Conservation (phyloP, 129 eudicot species). For the Artemisia annua region DNA sequence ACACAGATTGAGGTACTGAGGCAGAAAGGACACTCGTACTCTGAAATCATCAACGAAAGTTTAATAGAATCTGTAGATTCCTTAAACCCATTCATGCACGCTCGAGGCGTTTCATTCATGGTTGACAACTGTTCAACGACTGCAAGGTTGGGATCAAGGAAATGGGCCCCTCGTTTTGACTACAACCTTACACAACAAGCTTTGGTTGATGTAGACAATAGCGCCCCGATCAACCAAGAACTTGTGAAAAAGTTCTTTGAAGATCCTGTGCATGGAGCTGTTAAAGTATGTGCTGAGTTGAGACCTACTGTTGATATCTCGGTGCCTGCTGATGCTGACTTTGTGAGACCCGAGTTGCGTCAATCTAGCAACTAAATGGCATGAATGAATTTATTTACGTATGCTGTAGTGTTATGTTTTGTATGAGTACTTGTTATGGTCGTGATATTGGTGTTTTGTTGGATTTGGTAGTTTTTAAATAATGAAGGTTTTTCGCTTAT, state of each 20-base stretch:
- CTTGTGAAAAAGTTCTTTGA: conserved; percentile 77
- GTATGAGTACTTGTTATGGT: conserved; percentile 13
- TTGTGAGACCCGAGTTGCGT: conserved; percentile 90
- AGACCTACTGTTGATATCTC: conserved; percentile 95
- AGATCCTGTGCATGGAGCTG: conserved; percentile 83
- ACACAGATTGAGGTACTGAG: conserved; percentile 81
- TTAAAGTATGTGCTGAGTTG: conserved; percentile 81
- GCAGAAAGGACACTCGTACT: conserved; percentile 93
- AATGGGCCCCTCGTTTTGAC: conserved; percentile 94
- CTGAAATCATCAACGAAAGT: conserved; percentile 94
- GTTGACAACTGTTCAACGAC: conserved; percentile 97
- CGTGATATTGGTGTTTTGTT: neutral
- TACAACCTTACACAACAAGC: conserved; percentile 89
- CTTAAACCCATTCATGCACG: conserved; percentile 96
- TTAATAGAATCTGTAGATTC: conserved; percentile 95
- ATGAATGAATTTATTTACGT: neutral
- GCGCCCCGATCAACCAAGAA: conserved; percentile 60
- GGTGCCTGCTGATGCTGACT: conserved; percentile 83
- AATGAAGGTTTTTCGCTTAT: neutral
- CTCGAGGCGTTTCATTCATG: conserved; percentile 96
- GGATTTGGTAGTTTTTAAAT: conserved; percentile 24
- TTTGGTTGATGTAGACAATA: conserved; percentile 73
- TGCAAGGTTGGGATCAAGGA: conserved; percentile 82
- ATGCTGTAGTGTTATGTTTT: neutral
- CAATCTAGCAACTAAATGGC: conserved; percentile 42